Conservation (phyloP, 139 green algal species). For the Closterium sp. region DNA sequence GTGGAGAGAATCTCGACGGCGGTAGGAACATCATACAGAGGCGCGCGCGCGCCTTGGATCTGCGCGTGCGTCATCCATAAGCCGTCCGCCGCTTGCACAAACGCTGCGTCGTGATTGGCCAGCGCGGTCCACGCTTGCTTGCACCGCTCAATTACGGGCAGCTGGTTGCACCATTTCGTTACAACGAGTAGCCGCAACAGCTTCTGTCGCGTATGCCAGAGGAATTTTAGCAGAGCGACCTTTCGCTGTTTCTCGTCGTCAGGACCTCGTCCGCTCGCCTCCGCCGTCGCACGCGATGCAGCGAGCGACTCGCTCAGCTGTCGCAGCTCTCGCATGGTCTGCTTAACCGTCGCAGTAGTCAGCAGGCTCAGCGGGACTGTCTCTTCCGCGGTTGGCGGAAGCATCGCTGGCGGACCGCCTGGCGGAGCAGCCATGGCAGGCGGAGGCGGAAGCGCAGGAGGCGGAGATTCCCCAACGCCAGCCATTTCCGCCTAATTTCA, state of each 20-base stretch:
- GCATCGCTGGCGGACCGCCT: neutral
- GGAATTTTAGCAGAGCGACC: slow-evolving; percentile 50
- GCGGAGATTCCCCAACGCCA: neutral
- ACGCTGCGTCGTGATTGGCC: slow-evolving; percentile 38
- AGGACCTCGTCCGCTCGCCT: neutral
- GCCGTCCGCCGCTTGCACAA: slow-evolving; percentile 54
- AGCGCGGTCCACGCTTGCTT: slow-evolving; percentile 51
- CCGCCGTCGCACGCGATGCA: neutral
- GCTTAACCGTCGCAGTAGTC: neutral
- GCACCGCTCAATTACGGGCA: slow-evolving; percentile 14
- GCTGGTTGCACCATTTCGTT: slow-evolving; percentile 49
- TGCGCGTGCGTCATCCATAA: slow-evolving; percentile 56
- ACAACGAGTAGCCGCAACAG: slow-evolving; percentile 62
- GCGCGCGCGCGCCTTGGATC: slow-evolving; percentile 47
- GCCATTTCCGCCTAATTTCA: neutral
- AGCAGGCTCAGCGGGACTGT: neutral
- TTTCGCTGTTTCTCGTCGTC: slow-evolving; percentile 48
- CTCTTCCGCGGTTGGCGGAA: neutral
- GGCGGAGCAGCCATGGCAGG: neutral
- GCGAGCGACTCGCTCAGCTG: neutral
- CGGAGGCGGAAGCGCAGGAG: neutral
- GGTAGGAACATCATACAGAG: slow-evolving; percentile 60
- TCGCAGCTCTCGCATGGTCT: neutral
- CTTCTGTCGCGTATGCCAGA: slow-evolving; percentile 55
- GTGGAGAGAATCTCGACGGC: slow-evolving; percentile 56